phyloP scores from a whole-genome alignment of 2,329 filamentous ascomycete species.

The Tetracladium maxilliforme region DNA sequence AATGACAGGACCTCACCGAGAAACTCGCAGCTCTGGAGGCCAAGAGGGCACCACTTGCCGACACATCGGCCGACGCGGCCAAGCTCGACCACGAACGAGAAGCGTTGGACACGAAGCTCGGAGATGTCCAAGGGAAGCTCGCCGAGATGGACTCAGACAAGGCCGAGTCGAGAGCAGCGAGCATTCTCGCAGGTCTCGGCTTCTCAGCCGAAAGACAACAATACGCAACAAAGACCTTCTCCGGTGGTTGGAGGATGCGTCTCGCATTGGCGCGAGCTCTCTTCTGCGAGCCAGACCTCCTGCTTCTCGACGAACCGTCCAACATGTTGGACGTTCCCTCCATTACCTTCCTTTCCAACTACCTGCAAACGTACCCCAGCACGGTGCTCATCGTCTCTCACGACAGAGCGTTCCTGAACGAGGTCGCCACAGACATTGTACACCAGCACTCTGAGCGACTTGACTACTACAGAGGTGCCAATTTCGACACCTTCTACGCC shows the following conservation, averaged over 20 bases:
- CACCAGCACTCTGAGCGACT: slow-evolving; percentile 95
- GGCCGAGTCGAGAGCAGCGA: slow-evolving; percentile 86
- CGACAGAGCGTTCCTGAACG: slow-evolving; percentile 97
- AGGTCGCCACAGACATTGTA: slow-evolving; percentile 97
- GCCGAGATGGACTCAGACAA: slow-evolving; percentile 99
- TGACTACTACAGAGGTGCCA: slow-evolving; percentile 96
- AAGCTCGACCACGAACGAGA: slow-evolving; percentile 79
- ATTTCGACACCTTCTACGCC: slow-evolving; percentile 95
- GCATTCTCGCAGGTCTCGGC: slow-evolving; percentile 89
- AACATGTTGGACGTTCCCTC: slow-evolving; percentile 99
- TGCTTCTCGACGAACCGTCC: slow-evolving; percentile 96
- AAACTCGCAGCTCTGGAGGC: slow-evolving; percentile 65
- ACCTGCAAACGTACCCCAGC: slow-evolving; percentile 85
- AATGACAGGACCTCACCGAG: slow-evolving; percentile 52
- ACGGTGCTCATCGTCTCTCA: slow-evolving; percentile 94
- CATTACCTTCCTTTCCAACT: slow-evolving; percentile 93
- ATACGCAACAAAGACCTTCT: slow-evolving; percentile 91
- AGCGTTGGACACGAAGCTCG: slow-evolving; percentile 77
- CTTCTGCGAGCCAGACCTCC: slow-evolving; percentile 92
- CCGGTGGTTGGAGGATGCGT: slow-evolving; percentile 99
- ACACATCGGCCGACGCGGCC: slow-evolving; percentile 80
- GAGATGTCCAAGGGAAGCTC: slow-evolving; percentile 81
- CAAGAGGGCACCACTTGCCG: slow-evolving; percentile 67
- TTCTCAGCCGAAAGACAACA: slow-evolving; percentile 91
- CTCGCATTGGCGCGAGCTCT: slow-evolving; percentile 85